Evolutionary conservation across 805 yeast species (phyloP), one percentile per base, ranked within the genome.

Genomic region (Aciculoconidium aculeatum): DNA sequence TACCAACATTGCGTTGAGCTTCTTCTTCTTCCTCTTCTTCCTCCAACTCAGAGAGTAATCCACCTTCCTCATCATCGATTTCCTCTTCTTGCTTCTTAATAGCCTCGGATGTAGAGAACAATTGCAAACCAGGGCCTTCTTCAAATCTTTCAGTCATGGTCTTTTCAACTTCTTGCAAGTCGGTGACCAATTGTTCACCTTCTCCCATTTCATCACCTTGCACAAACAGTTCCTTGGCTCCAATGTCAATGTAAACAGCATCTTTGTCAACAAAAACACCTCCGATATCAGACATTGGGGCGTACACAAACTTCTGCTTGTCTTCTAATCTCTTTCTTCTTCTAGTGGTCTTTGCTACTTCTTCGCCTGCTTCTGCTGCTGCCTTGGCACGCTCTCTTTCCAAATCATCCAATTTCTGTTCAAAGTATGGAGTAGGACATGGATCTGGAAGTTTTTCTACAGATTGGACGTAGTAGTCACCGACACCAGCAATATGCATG

Each of bases 211-310:
- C 83, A 39, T 72, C 71, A 23, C 82, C 81, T 7, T 30, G 25
- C 11, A 69, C 73, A 53, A 82, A 82, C 21, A 70, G 53, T 30
- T 67, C 69, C 23, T 53, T 58, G 14, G 61, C 62, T 2, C 86
- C 87, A 6, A 83, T 76, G 45, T 83, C 96, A 36, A 92, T 85
- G 47, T 88, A 92, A 2, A 92, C 98, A 6, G 98, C 96, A 63
- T 92, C 99, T 51, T 82, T 88, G 61, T 92, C 99, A 37, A 92
- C 86, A 41, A 92, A 66, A 20, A 92, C 94, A 54, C 99, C 99
- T 34, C 96, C 96, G n/a, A 92, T 96, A 57, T 92, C 97, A 26
- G 96, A 84, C 99, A 92, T 92, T 28, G 99, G 99, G 0, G 98
- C 99, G 55, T 94, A 92, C 2, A 92, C 86, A 42, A 86, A 75